Conservation (phyloP, 2,329 filamentous ascomycete genomes). For the Fusarium oxysporum region DNA sequence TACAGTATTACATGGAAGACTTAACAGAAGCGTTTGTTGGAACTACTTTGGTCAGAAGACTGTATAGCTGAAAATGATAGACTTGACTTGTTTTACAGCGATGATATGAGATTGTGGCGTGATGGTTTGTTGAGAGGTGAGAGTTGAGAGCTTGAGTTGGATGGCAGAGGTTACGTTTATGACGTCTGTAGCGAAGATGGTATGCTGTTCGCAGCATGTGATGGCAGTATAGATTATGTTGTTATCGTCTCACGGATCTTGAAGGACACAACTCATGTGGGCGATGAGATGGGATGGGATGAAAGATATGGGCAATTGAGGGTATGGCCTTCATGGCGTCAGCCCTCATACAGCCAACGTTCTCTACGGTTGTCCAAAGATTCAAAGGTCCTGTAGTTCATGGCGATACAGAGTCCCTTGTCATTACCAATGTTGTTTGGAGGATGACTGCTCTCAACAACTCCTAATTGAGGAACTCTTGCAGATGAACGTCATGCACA, state of each 20-base stretch:
- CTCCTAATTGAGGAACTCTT: neutral
- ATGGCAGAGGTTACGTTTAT: neutral
- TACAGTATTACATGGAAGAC: neutral
- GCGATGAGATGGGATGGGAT: neutral
- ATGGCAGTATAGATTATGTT: neutral
- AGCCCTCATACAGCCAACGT: neutral
- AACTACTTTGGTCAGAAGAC: neutral
- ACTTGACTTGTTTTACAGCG: neutral
- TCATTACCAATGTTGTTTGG: neutral
- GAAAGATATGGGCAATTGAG: neutral
- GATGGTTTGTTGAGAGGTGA: neutral
- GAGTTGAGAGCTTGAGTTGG: neutral
- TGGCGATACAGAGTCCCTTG: neutral
- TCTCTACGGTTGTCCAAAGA: neutral
- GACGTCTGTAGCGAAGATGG: neutral
- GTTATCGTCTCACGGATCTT: neutral
- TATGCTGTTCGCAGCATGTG: neutral
- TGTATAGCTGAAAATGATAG: conserved; percentile 21
- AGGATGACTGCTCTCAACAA: neutral
- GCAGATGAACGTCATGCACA: neutral
- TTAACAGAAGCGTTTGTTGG: neutral
- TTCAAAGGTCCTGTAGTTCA: neutral
- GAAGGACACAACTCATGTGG: neutral
- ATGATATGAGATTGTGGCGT: neutral
- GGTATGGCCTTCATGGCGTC: neutral